Evolutionary conservation across 2,329 filamentous ascomycete species (phyloP).

Genomic region (Apiospora rasikravindrae): DNA sequence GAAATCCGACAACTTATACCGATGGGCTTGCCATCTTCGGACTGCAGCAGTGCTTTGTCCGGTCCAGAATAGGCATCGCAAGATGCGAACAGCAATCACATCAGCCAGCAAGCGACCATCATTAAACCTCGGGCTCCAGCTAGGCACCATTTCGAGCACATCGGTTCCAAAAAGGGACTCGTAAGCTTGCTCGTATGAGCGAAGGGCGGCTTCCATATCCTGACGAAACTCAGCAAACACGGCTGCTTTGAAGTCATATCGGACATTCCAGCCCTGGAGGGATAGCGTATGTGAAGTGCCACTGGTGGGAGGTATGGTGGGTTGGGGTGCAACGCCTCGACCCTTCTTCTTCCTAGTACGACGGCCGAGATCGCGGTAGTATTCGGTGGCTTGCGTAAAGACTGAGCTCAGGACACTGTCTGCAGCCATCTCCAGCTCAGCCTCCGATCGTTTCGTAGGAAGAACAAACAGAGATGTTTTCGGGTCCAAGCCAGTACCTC

Average conservation of each 20-base stretch:
- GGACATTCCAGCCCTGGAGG: conserved; percentile 85
- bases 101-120: conserved; percentile 91
- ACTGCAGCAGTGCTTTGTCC: conserved; percentile 80
- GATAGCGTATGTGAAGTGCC: conserved; percentile 88
- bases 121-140: conserved; percentile 89
- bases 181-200: conserved; percentile 87
- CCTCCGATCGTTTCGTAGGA: conserved; percentile 71
- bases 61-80: conserved; percentile 83
- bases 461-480: conserved; percentile 84
- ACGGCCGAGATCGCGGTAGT: conserved; percentile 93
- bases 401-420: conserved; percentile 74
- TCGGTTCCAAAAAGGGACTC: conserved; percentile 82
- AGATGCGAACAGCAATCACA: conserved; percentile 75
- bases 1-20: conserved; percentile 74
- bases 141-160: conserved; percentile 85
- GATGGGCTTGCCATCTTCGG: conserved; percentile 80
- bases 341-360: conserved; percentile 88
- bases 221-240: conserved; percentile 91
- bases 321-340: conserved; percentile 76
- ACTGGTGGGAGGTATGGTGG: conserved; percentile 80
- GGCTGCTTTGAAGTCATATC: conserved; percentile 93
- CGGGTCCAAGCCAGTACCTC: conserved; percentile 78
- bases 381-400: conserved; percentile 79
- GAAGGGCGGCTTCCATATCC: conserved; percentile 85
- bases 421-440: conserved; percentile 76